Conservation (phyloP, 176 grass and related monocot species). For the Dactylis glomerata region DNA sequence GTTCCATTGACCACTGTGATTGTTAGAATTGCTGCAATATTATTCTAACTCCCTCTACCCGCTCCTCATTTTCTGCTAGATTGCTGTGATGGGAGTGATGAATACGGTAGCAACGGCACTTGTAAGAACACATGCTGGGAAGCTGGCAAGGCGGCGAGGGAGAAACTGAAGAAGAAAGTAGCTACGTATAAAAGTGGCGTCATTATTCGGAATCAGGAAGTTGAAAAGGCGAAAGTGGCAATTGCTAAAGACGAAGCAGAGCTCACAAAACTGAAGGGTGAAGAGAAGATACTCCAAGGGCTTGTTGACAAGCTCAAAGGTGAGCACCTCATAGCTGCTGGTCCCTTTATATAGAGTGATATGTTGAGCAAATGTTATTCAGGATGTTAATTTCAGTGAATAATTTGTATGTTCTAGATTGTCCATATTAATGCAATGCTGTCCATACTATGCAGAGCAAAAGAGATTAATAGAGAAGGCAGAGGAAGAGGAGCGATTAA, state of each 20-base stretch:
- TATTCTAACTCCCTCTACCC: background rate
- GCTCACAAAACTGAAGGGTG: conserved; percentile 67
- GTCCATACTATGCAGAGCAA: conserved; percentile 56
- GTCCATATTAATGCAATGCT: background rate
- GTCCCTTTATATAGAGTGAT: background rate
- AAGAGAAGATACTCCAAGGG: conserved; percentile 82
- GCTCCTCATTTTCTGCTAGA: conserved; percentile 37
- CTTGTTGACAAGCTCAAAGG: conserved; percentile 93
- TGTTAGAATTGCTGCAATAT: background rate
- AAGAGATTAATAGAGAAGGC: conserved; percentile 91
- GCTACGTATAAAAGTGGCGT: conserved; percentile 75
- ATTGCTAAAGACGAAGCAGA: conserved; percentile 80
- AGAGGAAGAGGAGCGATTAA: conserved; percentile 76
- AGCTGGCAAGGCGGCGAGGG: conserved; percentile 85
- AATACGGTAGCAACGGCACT: conserved; percentile 65
- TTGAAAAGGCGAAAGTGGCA: conserved; percentile 78
- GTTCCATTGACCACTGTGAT: background rate
- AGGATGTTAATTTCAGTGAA: background rate
- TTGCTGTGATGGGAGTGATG: conserved; percentile 98
- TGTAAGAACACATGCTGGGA: conserved; percentile 98
- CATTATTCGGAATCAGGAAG: conserved; percentile 67
- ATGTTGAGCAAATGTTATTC: conserved; percentile 1
- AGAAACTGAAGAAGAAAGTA: conserved; percentile 89
- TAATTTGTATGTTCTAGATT: background rate
- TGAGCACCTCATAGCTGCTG: conserved; percentile 15